phyloP scores from a whole-genome alignment of 768 basidiomycete species.

The Panaeolus cyanescens region DNA sequence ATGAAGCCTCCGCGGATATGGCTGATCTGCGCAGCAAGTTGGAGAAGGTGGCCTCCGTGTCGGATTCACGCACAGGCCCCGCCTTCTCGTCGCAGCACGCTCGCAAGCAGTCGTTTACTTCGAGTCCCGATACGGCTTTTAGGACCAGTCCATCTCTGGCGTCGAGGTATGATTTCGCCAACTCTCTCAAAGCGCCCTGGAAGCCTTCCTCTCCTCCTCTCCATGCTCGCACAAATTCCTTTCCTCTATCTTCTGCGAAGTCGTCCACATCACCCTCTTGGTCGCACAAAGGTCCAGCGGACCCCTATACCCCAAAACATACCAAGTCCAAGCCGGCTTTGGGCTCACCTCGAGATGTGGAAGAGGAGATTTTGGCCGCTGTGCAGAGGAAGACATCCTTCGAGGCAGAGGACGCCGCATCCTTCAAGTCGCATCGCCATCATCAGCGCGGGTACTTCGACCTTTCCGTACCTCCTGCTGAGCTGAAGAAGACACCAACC shows the following conservation, averaged over 20 bases:
- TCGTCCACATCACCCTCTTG: slow-evolving; percentile 24
- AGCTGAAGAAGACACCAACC: slow-evolving; percentile 12
- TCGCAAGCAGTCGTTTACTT: slow-evolving; percentile 10
- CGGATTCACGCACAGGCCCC: slow-evolving; percentile 25
- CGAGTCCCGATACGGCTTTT: slow-evolving; percentile 27
- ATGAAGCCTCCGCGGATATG: slow-evolving; percentile 44
- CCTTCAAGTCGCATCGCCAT: slow-evolving; percentile 28
- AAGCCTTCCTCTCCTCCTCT: slow-evolving; percentile 27
- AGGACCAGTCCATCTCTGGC: slow-evolving; percentile 45
- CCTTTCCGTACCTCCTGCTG: slow-evolving; percentile 1
- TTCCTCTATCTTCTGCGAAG: slow-evolving; percentile 34
- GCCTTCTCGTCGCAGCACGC: slow-evolving; percentile 15
- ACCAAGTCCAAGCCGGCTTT: slow-evolving; percentile 23
- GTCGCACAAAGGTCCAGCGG: slow-evolving; percentile 10
- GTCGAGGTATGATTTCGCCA: slow-evolving; percentile 58
- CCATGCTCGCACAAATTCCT: slow-evolving; percentile 47
- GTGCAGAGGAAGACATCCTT: slow-evolving; percentile 8
- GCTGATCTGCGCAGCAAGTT: slow-evolving; percentile 64
- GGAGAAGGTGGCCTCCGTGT: slow-evolving; percentile 56
- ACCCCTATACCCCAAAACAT: slow-evolving; percentile 9
- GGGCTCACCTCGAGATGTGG: slow-evolving; percentile 56
- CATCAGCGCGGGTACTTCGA: slow-evolving; percentile 66
- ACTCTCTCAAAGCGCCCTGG: slow-evolving; percentile 54
- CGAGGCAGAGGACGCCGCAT: slow-evolving; percentile 33
- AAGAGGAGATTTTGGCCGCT: slow-evolving; percentile 28